These are phyloP conservation scores for Ammopiptanthus mongolicus DNA, from an alignment of 306 rosid species.

Conservation along the genomic window DNA sequence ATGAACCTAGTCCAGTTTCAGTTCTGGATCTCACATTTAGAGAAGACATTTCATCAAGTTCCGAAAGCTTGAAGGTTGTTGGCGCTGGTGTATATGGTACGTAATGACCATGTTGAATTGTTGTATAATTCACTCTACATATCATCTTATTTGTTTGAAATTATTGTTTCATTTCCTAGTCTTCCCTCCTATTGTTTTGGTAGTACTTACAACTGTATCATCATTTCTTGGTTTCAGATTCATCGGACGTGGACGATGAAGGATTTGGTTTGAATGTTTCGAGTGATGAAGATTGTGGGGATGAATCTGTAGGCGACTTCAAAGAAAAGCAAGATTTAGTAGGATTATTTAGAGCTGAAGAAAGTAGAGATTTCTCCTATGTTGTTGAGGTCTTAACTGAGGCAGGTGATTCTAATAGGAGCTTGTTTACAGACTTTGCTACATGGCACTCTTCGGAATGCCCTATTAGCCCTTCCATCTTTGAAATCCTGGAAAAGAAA, in stretches of 20 bases:
- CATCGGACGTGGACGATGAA: conserved; percentile 50
- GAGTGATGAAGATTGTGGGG: conserved; percentile 64
- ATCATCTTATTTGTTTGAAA: background rate
- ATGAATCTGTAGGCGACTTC: conserved; percentile 26
- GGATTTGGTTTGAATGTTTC: conserved; percentile 60
- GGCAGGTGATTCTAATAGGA: conserved; percentile 34
- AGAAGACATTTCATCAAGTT: conserved; percentile 29
- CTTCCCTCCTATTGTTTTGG: background rate
- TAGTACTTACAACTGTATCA: conserved; percentile 22
- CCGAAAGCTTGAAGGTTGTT: conserved; percentile 22
- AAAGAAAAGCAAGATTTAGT: conserved; percentile 31
- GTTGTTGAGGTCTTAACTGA: conserved; percentile 65
- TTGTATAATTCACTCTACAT: background rate
- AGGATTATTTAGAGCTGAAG: conserved; percentile 46
- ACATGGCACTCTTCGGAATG: conserved; percentile 51
- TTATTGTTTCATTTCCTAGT: conserved; percentile 1
- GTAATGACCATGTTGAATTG: background rate
- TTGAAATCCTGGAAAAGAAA: conserved; percentile 69
- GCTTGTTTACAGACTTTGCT: conserved; percentile 31
- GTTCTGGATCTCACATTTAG: conserved; percentile 56
- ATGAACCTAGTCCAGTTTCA: conserved; percentile 71
- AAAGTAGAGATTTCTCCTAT: conserved; percentile 70
- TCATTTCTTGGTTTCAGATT: conserved; percentile 45
- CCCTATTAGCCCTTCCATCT: conserved; percentile 59
- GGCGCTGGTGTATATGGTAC: conserved; percentile 41